Evolutionary conservation across 2,329 filamentous ascomycete genomes (phyloP), one percentile per base, ranked within the genome.

Genomic region (Amesomyces nigricolor): DNA sequence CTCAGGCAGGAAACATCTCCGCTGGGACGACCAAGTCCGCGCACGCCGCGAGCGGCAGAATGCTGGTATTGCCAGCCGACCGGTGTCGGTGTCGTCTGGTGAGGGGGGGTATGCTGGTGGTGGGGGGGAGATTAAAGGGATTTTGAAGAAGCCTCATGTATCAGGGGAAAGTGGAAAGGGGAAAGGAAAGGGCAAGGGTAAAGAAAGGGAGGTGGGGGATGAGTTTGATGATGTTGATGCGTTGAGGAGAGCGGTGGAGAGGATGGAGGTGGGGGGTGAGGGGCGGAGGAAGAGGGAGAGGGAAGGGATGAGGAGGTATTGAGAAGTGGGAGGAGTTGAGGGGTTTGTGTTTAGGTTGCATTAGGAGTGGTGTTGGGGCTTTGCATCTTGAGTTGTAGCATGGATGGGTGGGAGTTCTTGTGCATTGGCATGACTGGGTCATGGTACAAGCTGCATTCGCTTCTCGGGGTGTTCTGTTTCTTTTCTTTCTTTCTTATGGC

Each of bases 21-120:
- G 64, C 10, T 68, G 64, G 63, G 65, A 67, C 40, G 68, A 70
- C 58, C 58, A 68, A 51, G 55, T 66, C 59, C 56, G 57, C 54
- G 62, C 45, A 46, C 54, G 48, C 56, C 59, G 59, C 9, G 61
- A 57, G 45, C 40, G 56, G 35, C 68, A 70, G 9, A 70, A 70
- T 53, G 65, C 62, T 46, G 63, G 64, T 56, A 70, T 70, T 56
- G 52, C 58, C 42, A 58, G 45, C 46, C 67, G 68, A 6, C 62
- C 65, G 38, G 61, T 58, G 54, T 60, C 61, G 37, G 22, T 26
- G 22, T 26, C 22, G 22, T 26, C 22, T 26, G 22, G 22, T 26
- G 22, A 26, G 22, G 22, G 6, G 22, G 22, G 22, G 9, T 35
- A 35, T 49, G 22, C 4, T 29, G 8, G 37, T 47, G 46, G 53